Evolutionary conservation across 2,329 filamentous ascomycete genomes (phyloP).

Genomic region (Hymenoscyphus repandus): DNA sequence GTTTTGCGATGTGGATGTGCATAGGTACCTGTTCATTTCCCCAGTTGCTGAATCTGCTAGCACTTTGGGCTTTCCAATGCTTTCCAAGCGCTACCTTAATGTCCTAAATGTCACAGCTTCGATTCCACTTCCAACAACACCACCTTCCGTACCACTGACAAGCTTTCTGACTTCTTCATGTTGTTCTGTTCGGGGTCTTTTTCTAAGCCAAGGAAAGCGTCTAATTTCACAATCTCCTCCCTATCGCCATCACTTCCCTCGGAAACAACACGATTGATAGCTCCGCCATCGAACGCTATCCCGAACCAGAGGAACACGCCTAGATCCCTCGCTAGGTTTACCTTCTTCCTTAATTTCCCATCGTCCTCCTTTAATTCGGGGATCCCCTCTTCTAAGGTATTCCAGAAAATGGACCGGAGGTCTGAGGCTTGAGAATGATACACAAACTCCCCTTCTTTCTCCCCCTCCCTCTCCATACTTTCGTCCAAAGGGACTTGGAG

Average conservation of each 20-base stretch:
- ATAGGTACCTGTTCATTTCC: too few relatives aligned
- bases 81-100: too few relatives aligned
- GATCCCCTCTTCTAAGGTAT: constrained; percentile 33
- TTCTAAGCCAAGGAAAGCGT: constrained; percentile 32
- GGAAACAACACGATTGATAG: constrained; percentile 52
- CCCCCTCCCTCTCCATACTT: too few relatives aligned
- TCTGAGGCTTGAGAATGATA: constrained; percentile 41
- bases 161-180: too few relatives aligned
- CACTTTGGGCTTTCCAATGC: too few relatives aligned
- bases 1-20: too few relatives aligned
- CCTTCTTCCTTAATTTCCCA: constrained; percentile 28
- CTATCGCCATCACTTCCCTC: constrained; percentile 46
- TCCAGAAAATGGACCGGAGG: constrained; percentile 48
- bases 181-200: too few relatives aligned
- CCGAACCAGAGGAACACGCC: constrained; percentile 60
- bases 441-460: not conserved
- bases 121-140: too few relatives aligned
- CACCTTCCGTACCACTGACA: too few relatives aligned
- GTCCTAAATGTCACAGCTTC: too few relatives aligned
- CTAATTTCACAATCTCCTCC: constrained; percentile 48
- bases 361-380: constrained; percentile 13
- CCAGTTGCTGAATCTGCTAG: too few relatives aligned
- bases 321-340: constrained; percentile 43
- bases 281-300: constrained; percentile 57
- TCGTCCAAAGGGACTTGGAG: too few relatives aligned